These are phyloP conservation scores for Vigna angularis DNA, from an alignment of 306 rosid species.

Conservation along the genomic window DNA sequence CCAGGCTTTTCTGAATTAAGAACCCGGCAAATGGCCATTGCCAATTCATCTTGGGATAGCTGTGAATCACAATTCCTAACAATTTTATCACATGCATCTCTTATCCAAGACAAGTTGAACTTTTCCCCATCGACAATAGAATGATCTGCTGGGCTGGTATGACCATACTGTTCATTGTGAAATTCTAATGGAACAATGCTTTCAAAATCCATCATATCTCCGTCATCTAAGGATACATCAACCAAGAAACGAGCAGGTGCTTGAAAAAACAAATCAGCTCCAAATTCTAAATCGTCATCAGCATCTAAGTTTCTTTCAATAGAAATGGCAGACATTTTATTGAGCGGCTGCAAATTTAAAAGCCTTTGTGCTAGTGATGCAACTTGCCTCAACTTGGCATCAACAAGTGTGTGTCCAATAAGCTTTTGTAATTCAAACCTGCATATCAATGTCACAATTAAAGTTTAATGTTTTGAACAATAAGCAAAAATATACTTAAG, in stretches of 20 bases:
- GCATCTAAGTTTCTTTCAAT: constrained; percentile 49
- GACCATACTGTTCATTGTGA: constrained; percentile 51
- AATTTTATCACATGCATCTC: constrained; percentile 81
- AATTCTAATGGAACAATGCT: constrained; percentile 53
- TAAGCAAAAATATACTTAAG: constrained; percentile 30
- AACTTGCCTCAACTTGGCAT: constrained; percentile 70
- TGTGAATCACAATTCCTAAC: constrained; percentile 52
- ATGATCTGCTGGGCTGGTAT: constrained; percentile 32
- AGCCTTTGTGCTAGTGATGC: constrained; percentile 69
- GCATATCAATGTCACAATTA: constrained; percentile 43
- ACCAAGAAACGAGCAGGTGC: constrained; percentile 85
- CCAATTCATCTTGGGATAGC: constrained; percentile 83
- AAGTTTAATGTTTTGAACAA: constrained; percentile 36
- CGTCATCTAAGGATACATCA: constrained; percentile 74
- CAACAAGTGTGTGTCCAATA: constrained; percentile 68
- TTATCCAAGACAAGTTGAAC: constrained; percentile 81
- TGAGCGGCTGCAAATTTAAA: constrained; percentile 65
- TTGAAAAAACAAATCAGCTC: constrained; percentile 80
- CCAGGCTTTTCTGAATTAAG: constrained; percentile 92
- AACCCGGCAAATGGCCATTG: constrained; percentile 93
- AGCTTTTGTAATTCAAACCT: constrained; percentile 79
- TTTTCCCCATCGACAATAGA: constrained; percentile 54
- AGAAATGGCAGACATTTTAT: constrained; percentile 40
- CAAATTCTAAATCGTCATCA: constrained; percentile 67
- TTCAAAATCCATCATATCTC: constrained; percentile 64